Evolutionary conservation across 371 early-diverging fungal species (phyloP), one percentile per base, ranked within the genome.

Genomic region (Mucor saturninus): DNA sequence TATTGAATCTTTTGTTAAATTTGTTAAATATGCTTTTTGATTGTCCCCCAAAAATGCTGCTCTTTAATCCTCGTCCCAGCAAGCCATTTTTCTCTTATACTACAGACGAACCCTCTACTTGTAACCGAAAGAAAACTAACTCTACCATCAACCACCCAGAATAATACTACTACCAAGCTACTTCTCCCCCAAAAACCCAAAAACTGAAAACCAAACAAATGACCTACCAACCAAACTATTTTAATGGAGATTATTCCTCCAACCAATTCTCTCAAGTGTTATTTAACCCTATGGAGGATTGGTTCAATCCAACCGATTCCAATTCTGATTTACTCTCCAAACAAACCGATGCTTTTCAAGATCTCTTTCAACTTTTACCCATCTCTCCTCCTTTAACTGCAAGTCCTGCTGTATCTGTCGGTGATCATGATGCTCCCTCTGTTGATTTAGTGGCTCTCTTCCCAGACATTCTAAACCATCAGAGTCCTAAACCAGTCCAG

Each of bases 21-120:
- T 69, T 69, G 70, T 69, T 69, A 62, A 69, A 69, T 57, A 69
- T 69, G 70, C 54, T 62, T 54, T 59, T 55, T 55, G 62, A 54
- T 62, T 54, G 45, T 43, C 31, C 49, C 28, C 65, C 54, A 61
- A 67, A 62, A 54, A 54, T 62, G 68, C 56, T 58, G 43, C 51
- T 62, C 56, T 59, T 46, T 26, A 67, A 67, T 35, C 62, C 57
- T 35, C 54, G 48, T 15, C 65, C 64, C 40, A 55, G 48, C 58
- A 67, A 67, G 54, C 74, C 74, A 21, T 73, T 73, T 60, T 73
- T 73, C 74, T 69, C 73, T 46, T 63, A 63, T 51, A 73, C 73
- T 43, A 73, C 74, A 39, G 74, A 73, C 68, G 71, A 67, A 59
- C 74, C 74, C 42, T 70, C 74, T 39, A 73, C 74, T 52, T 70